Evolutionary conservation across 192 early-diverging fungal genomes (phyloP), one percentile per base, ranked within the genome.

Genomic region (Podila minutissima): DNA sequence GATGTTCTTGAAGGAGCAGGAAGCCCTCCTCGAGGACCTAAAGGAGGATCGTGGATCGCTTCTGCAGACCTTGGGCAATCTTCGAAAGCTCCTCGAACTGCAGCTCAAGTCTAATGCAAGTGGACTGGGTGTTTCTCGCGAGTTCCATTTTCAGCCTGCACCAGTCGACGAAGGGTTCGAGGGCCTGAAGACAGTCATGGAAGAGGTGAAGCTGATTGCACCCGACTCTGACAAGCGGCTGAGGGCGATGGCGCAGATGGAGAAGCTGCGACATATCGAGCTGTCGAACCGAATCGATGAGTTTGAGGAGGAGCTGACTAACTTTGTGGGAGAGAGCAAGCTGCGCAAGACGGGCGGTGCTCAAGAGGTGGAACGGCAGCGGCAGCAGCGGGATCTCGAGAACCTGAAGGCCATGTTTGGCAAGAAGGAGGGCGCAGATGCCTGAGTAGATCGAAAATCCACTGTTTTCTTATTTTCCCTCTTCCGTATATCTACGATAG

Each of bases 311-410:
- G 94, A 95, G 62, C 62, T 95, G 68, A 84, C 87, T 0, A 75
- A 82, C 0, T 95, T 93, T 85, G 94, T 95, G 8, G 76, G 83
- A 5, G 46, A 85, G 22, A 90, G 85, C 46, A 91, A 91, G 65
- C 59, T 95, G 60, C 89, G 91, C 51, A 93, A 93, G 83, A 93
- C 92, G 1, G 94, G 94, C 3, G 94, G 94, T 12, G 92, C 92
- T 0, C 77, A 91, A 62, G 93, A 94, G 63, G 82, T 92, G 6
- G 94, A 95, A 70, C 87, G 92, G 8, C 68, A 88, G 69, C 86
- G 92, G 9, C 86, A 90, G 26, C 88, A 92, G 78, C 91, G 93
- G 69, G 86, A 95, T 51, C 63, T 86, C 7, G 89, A 93, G 71
- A 82, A 90, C 32, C 74, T 95, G 41, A 88, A 88, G 70, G 71